Base-by-base conservation (phyloP, 306 rosid species). In the Echinosophora koreensis region DNA sequence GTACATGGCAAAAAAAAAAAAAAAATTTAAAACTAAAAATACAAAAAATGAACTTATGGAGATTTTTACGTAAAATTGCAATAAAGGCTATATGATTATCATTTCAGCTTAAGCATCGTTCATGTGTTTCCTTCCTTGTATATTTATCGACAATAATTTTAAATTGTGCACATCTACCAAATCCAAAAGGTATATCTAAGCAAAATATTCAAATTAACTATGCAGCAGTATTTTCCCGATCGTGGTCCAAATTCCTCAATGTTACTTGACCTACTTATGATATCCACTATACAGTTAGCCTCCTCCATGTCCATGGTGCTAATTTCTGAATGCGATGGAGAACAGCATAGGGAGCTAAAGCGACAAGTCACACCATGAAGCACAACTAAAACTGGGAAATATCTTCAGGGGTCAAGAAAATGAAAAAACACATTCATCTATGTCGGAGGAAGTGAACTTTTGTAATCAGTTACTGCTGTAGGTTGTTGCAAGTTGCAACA, bases 41-140 rank as follows among this genome's bases (percentile, higher is more conserved):
- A 11, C 0, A 16, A 77, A 49, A 55, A n/a, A 39, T 4, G 37
- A 8, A 30, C 52, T 16, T 5, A 30, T 30, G 50, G 42, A 64
- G 4, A 62, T 56, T 12, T 16, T 9, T 3, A 1, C 8, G 11
- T 30, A 38, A 52, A 69, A 77, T 5, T n/a, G 71, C 47, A 55
- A 17, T 0, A 12, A 69, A 71, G 50, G 57, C 44, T 30, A 71
- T 14, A 41, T 7, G n/a, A 59, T 51, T 49, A 44, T 42, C 52
- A 65, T 65, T 73, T 72, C 54, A 41, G 17, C 32, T 52, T 14
- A 51, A 52, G 66, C 46, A 62, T 3, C 35, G n/a, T 51, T 61
- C 17, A 68, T 39, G 38, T 38, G 71, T 70, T 70, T 60, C 54
- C 18, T 69, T 49, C 6, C 1, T 7, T 17, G 16, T 10, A 79